Percentiles rank a stretch among this genome's conserved stretches.
These are phyloP conservation scores for Didymellaceae sp. DNA, from an alignment of 2,329 filamentous ascomycete genomes.

Conservation along the genomic window DNA sequence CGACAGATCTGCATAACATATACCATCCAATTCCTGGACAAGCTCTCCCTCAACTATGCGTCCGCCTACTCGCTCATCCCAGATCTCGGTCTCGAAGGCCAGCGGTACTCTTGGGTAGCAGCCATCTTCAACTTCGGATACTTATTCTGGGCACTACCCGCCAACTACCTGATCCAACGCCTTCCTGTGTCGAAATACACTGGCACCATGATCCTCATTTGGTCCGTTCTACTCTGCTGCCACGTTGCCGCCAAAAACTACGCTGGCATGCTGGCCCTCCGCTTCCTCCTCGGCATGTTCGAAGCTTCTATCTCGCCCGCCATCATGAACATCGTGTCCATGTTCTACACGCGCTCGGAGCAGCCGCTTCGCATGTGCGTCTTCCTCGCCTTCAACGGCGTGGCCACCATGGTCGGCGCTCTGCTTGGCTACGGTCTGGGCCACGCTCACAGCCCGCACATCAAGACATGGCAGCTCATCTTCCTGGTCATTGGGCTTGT, in stretches of 20 bases:
- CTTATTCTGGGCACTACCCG: slow-evolving; percentile 51
- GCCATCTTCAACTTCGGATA: slow-evolving; percentile 56
- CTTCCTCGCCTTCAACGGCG: slow-evolving; percentile 50
- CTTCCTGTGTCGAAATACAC: slow-evolving; percentile 48
- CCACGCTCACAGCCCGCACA: slow-evolving; percentile 31
- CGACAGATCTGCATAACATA: slow-evolving; percentile 51
- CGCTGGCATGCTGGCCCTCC: slow-evolving; percentile 42
- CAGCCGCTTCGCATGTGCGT: slow-evolving; percentile 55
- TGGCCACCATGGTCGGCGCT: slow-evolving; percentile 48
- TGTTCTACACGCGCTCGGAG: slow-evolving; percentile 47
- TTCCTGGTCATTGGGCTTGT: slow-evolving; percentile 48
- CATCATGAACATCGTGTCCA: slow-evolving; percentile 49
- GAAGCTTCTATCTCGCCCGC: slow-evolving; percentile 45
- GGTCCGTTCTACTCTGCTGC: slow-evolving; percentile 56
- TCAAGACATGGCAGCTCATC: slow-evolving; percentile 47
- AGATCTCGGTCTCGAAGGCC: slow-evolving; percentile 45
- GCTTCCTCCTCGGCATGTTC: slow-evolving; percentile 48
- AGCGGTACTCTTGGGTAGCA: slow-evolving; percentile 52
- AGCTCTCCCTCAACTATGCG: slow-evolving; percentile 52
- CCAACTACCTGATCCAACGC: slow-evolving; percentile 49
- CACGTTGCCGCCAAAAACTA: slow-evolving; percentile 49
- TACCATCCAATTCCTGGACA: slow-evolving; percentile 57
- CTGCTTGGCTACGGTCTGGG: slow-evolving; percentile 47
- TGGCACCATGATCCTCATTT: slow-evolving; percentile 49
- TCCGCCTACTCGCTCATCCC: slow-evolving; percentile 47